These are phyloP conservation scores for Aspergillus glaucus DNA, from an alignment of 2,329 filamentous ascomycete species.

Conservation along the genomic window DNA sequence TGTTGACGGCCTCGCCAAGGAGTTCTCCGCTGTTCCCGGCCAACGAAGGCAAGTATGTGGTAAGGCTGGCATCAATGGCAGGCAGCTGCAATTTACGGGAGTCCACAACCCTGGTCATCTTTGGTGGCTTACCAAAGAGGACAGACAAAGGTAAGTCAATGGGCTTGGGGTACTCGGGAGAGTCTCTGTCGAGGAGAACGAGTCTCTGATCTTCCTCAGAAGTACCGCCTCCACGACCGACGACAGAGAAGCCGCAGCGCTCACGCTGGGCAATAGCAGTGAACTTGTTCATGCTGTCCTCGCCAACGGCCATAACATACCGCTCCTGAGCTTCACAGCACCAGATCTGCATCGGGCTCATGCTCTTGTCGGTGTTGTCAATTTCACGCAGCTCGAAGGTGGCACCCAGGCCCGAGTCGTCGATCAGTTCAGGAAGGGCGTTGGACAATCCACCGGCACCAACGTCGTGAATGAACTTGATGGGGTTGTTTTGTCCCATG, in stretches of 20 bases:
- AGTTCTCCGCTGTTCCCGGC: slow-evolving; percentile 41
- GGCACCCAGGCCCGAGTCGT: slow-evolving; percentile 85
- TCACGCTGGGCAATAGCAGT: slow-evolving; percentile 69
- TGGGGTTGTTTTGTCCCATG: slow-evolving; percentile 77
- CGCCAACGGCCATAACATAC: slow-evolving; percentile 85
- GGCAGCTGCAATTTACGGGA: slow-evolving; percentile 62
- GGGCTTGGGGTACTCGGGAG: slow-evolving; percentile 64
- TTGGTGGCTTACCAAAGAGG: slow-evolving; percentile 81
- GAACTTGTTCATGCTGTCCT: slow-evolving; percentile 68
- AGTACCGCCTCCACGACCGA: slow-evolving; percentile 66
- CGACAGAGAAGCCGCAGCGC: slow-evolving; percentile 85
- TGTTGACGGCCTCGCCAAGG: slow-evolving; percentile 65
- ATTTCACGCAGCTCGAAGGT: slow-evolving; percentile 92
- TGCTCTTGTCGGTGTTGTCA: slow-evolving; percentile 79
- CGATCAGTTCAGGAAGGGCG: slow-evolving; percentile 80
- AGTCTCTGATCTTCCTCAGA: slow-evolving; percentile 64
- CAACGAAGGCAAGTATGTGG: slow-evolving; percentile 56
- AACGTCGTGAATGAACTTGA: slow-evolving; percentile 95
- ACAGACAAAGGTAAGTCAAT: slow-evolving; percentile 87
- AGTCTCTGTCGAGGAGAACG: slow-evolving; percentile 75
- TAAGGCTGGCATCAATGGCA: slow-evolving; percentile 69
- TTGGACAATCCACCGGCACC: slow-evolving; percentile 84
- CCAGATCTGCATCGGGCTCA: slow-evolving; percentile 97
- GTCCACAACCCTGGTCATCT: slow-evolving; percentile 67
- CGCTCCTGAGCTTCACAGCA: slow-evolving; percentile 95